Conservation (phyloP, 2,329 filamentous ascomycete species). For the Hawksworthiomyces lignivorus region DNA sequence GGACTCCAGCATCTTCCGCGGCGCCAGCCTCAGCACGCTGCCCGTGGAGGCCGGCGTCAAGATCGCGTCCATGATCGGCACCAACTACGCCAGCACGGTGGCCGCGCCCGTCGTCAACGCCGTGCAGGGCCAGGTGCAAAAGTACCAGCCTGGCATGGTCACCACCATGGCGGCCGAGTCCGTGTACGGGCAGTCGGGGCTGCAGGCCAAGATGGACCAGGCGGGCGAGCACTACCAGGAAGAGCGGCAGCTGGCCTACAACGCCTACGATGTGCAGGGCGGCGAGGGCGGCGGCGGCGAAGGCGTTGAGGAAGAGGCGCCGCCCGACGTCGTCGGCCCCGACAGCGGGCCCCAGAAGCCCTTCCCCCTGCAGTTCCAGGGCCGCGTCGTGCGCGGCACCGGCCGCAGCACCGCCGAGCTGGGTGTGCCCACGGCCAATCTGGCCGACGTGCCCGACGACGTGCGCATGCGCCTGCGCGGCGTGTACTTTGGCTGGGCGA, state of each 20-base stretch:
- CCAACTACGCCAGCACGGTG: conserved; percentile 17
- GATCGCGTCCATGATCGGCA: conserved; percentile 43
- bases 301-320: conserved; percentile 20
- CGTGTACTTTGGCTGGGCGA: conserved; percentile 59
- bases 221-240: conserved; percentile 30
- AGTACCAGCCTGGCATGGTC: conserved; percentile 27
- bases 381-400: conserved; percentile 38
- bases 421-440: conserved; percentile 46
- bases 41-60: conserved; percentile 59
- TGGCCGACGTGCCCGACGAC: conserved; percentile 43
- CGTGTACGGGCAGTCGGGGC: conserved; percentile 27
- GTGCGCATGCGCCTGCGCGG: conserved; percentile 48
- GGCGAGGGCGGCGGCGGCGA: background rate
- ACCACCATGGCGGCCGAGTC: conserved; percentile 34
- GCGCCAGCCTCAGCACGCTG: conserved; percentile 56
- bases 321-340: conserved; percentile 33
- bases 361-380: conserved; percentile 46
- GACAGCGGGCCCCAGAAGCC: conserved; percentile 45
- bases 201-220: conserved; percentile 24
- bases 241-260: conserved; percentile 27
- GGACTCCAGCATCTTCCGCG: conserved; percentile 53
- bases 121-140: conserved; percentile 33
- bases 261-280: conserved; percentile 17
- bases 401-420: conserved; percentile 31
- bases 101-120: conserved; percentile 25